Evolutionary conservation across 306 rosid genomes (phyloP), one percentile per base, ranked within the genome.

Genomic region (Morella rubra): DNA sequence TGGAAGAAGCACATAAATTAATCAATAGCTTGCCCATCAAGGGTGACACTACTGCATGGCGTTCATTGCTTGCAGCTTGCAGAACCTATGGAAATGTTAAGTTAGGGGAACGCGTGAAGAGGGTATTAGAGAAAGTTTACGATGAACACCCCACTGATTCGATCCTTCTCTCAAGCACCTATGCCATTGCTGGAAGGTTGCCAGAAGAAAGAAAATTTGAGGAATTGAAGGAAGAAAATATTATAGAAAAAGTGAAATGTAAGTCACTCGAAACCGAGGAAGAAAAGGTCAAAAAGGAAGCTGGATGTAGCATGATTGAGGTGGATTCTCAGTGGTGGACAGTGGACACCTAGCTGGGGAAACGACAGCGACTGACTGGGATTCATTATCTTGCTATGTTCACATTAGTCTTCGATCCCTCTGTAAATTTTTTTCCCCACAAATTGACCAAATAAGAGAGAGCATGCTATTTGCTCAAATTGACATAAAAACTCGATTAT

Each of bases 1-100:
- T 88, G 51, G 84, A 82, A 72, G 95, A 91, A 88, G 95, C 93
- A 45, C 82, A 85, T 83, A 67, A 69, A 72, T 78, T 91, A 41
- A 85, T 91, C 46, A 81, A 82, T 68, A 81, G 88, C 87, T 77
- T 89, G 86, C 91, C 90, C 54, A 77, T 77, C 18, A 79, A 82
- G 82, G 75, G 84, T 5, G 95, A 91, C 76, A 74, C 84, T 51
- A 89, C 91, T 4, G 89, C 93, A 54, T 90, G 97, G 95, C 91
- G 91, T 14, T 83, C 91, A 7, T 67, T 91, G 79, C 95, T 90
- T 73, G 84, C 93, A 3, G 89, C 95, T 49, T 91, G 93, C 71
- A 82, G 93, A 82, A 85, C 88, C 66, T 80, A 81, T 78, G 97
- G 91, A 69, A 83, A 81, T 77, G 86, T 85, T 68, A 68, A 83